These are phyloP conservation scores for Ceratocystis lukuohia DNA, from an alignment of 2,329 filamentous ascomycete species.

Conservation along the genomic window DNA sequence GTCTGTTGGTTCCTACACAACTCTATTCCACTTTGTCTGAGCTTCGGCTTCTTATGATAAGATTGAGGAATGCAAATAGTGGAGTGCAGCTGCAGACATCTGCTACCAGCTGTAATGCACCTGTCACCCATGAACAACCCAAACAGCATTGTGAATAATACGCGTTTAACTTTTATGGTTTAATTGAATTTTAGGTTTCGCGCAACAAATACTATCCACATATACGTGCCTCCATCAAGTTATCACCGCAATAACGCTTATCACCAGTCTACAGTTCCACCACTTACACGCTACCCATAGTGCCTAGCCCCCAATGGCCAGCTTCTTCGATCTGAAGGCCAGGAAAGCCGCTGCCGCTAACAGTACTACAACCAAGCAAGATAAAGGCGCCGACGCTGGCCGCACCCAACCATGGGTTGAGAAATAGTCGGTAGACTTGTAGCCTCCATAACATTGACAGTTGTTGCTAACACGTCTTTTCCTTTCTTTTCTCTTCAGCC, in stretches of 20 bases:
- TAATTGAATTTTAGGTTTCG: constrained; percentile 17
- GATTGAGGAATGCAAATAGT: background rate
- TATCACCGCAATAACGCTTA: background rate
- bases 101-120: background rate
- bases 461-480: constrained; percentile 18
- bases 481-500: constrained; percentile 38
- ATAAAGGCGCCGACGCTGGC: constrained; percentile 45
- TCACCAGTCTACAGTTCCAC: no score
- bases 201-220: background rate
- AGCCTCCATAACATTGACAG: background rate
- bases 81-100: background rate
- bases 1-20: background rate
- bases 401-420: constrained; percentile 90
- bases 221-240: background rate
- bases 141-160: no score
- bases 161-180: constrained; percentile 15
- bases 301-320: constrained; percentile 47
- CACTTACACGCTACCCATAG: background rate
- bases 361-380: constrained; percentile 49
- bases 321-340: constrained; percentile 92
- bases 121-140: no score
- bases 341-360: constrained; percentile 63
- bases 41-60: background rate
- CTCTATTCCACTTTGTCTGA: background rate
- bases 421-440: constrained; percentile 64